These are phyloP conservation scores for Colletotrichum chrysophilum DNA, from an alignment of 2,329 filamentous ascomycete species.

Conservation along the genomic window DNA sequence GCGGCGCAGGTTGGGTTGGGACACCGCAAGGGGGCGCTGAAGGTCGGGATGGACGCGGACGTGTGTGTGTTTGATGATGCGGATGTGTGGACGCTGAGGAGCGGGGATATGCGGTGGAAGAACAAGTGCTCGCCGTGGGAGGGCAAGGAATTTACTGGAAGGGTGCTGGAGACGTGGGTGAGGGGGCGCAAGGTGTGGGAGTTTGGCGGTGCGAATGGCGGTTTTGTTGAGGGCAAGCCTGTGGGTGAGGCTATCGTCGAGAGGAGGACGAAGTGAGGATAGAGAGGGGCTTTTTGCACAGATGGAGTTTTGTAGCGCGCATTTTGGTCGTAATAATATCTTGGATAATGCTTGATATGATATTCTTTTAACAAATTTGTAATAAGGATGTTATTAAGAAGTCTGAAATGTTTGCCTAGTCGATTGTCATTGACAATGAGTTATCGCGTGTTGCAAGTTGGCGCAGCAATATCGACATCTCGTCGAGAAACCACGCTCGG, in stretches of 20 bases:
- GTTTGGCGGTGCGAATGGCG: slow-evolving; percentile 57
- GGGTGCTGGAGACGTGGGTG: slow-evolving; percentile 86
- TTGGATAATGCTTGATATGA: not conserved
- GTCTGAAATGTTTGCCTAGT: too few relatives aligned
- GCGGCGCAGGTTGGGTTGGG: slow-evolving; percentile 86
- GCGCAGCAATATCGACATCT: fast-evolving
- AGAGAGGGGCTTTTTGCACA: not conserved
- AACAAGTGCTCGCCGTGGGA: slow-evolving; percentile 94
- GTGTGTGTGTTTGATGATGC: slow-evolving; percentile 90
- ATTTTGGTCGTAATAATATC: not conserved
- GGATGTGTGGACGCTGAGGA: slow-evolving; percentile 75
- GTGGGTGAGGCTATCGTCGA: slow-evolving; percentile 64
- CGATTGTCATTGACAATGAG: not conserved
- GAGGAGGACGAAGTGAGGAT: slow-evolving; percentile 51
- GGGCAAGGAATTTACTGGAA: slow-evolving; percentile 76
- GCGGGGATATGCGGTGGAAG: slow-evolving; percentile 88
- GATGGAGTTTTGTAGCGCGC: not conserved
- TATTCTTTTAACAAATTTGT: too few relatives aligned
- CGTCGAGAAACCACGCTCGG: not conserved
- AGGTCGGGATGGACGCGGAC: slow-evolving; percentile 85
- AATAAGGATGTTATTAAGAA: too few relatives aligned
- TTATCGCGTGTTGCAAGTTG: not conserved
- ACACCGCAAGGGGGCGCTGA: slow-evolving; percentile 80
- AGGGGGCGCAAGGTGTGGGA: slow-evolving; percentile 78
- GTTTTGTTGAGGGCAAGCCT: slow-evolving; percentile 55